Percentiles rank a stretch among this genome's conserved stretches.
These are phyloP conservation scores for Castanopsis chinensis DNA, from an alignment of 306 rosid genomes.

Conservation along the genomic window DNA sequence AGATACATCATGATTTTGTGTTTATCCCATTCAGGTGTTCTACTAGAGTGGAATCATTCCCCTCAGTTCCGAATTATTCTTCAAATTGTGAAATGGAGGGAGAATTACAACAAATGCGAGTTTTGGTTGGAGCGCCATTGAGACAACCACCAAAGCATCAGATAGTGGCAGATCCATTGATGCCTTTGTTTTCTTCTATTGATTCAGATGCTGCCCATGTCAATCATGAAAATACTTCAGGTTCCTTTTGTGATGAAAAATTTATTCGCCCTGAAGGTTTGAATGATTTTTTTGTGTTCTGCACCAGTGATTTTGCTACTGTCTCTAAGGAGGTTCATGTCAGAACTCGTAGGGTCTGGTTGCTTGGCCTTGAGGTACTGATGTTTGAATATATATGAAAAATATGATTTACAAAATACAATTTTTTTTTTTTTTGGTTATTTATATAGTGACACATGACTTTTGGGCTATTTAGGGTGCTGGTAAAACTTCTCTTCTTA, in stretches of 20 bases:
- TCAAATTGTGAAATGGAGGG: slow-evolving; percentile 53
- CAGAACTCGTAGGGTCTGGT: slow-evolving; percentile 89
- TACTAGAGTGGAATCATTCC: slow-evolving; percentile 80
- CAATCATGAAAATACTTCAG: slow-evolving; percentile 38
- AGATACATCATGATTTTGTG: slow-evolving; percentile 12
- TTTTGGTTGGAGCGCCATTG: slow-evolving; percentile 74
- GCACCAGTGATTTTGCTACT: slow-evolving; percentile 92
- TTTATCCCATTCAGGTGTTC: slow-evolving; percentile 64
- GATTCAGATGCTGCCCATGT: slow-evolving; percentile 49
- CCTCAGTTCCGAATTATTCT: slow-evolving; percentile 66
- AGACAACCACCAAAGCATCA: slow-evolving; percentile 82
- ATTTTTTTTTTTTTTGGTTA: slow-evolving; percentile 3
- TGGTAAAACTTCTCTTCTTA: slow-evolving; percentile 88
- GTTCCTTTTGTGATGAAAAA: slow-evolving; percentile 47
- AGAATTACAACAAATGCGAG: slow-evolving; percentile 82
- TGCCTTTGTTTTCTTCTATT: slow-evolving; percentile 57
- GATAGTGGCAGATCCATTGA: slow-evolving; percentile 57
- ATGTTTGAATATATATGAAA: slow-evolving; percentile 2
- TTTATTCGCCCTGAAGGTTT: slow-evolving; percentile 68
- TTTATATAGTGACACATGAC: slow-evolving; percentile 19
- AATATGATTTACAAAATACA: too few relatives aligned
- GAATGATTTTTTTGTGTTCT: slow-evolving; percentile 61
- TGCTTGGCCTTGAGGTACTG: slow-evolving; percentile 90
- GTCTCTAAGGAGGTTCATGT: slow-evolving; percentile 80
- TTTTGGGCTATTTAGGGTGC: slow-evolving; percentile 66